phyloP scores from a whole-genome alignment of 352 stramenopile genomes.

The Globisporangium recalcitrans region DNA sequence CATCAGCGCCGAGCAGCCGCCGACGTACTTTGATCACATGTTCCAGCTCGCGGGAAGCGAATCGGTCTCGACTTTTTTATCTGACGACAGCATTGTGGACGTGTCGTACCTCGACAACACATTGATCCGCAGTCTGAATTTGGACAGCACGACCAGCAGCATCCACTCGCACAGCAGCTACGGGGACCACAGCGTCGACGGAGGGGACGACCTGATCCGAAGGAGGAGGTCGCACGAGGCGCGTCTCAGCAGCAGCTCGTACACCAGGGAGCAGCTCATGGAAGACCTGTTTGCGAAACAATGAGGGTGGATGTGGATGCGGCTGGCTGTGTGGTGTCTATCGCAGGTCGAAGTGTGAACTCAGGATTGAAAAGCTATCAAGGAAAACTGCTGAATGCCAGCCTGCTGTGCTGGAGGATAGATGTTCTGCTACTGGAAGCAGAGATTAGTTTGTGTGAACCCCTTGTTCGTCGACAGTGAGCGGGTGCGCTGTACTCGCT shows the following conservation, averaged over 20 bases:
- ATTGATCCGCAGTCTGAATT: not conserved
- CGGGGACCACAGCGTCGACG: not conserved
- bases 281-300: not conserved
- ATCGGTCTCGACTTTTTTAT: not conserved
- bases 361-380: too few relatives aligned
- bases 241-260: constrained; percentile 4
- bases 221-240: not conserved
- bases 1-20: constrained; percentile 6
- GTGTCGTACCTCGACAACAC: not conserved
- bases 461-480: too few relatives aligned
- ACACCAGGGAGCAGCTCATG: constrained; percentile 8
- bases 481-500: too few relatives aligned
- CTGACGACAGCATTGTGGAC: constrained; percentile 19
- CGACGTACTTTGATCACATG: constrained; percentile 18
- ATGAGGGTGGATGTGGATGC: not conserved
- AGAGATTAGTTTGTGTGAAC: too few relatives aligned
- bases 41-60: constrained; percentile 1
- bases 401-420: too few relatives aligned
- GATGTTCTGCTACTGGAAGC: too few relatives aligned
- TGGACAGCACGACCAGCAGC: not conserved
- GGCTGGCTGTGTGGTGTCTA: too few relatives aligned
- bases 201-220: not conserved
- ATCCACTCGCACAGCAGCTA: not conserved
- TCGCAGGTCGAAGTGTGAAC: too few relatives aligned
- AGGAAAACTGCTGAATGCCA: too few relatives aligned